Conservation (phyloP, 2,329 filamentous ascomycete species). For the Stenocarpella maydis region DNA sequence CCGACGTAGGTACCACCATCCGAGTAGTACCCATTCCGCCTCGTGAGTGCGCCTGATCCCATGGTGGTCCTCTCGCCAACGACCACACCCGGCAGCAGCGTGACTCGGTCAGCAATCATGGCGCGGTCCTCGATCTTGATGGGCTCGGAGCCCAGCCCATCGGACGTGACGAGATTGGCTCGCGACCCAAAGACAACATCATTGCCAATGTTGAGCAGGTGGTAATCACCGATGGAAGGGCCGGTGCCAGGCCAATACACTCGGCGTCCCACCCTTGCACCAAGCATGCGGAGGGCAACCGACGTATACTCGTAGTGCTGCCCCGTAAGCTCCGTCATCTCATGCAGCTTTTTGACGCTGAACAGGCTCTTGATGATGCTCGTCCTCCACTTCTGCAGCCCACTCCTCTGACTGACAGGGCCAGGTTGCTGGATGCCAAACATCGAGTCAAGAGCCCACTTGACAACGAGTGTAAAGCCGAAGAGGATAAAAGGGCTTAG, state of each 20-base stretch:
- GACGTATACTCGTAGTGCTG: constrained; percentile 65
- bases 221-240: constrained; percentile 61
- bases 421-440: constrained; percentile 50
- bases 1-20: constrained; percentile 60
- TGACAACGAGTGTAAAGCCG: constrained; percentile 50
- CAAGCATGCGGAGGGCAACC: constrained; percentile 56
- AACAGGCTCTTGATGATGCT: constrained; percentile 54
- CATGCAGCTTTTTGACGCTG: constrained; percentile 53
- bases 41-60: constrained; percentile 62
- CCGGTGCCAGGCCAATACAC: constrained; percentile 68
- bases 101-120: constrained; percentile 66
- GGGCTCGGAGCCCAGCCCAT: constrained; percentile 56
- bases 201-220: constrained; percentile 62
- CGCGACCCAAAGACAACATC: constrained; percentile 68
- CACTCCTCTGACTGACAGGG: constrained; percentile 43
- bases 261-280: constrained; percentile 59
- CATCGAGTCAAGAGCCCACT: constrained; percentile 48
- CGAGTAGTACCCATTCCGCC: constrained; percentile 53
- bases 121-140: constrained; percentile 57
- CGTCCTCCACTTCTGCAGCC: constrained; percentile 54
- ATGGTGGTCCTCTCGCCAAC: constrained; percentile 59
- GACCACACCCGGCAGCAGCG: constrained; percentile 58
- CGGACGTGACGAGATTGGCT: constrained; percentile 61
- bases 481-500: constrained; percentile 56
- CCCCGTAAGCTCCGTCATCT: constrained; percentile 60